These are phyloP conservation scores for Apiotrichum gracile DNA, from an alignment of 1,284 basidiomycete species.

Conservation along the genomic window DNA sequence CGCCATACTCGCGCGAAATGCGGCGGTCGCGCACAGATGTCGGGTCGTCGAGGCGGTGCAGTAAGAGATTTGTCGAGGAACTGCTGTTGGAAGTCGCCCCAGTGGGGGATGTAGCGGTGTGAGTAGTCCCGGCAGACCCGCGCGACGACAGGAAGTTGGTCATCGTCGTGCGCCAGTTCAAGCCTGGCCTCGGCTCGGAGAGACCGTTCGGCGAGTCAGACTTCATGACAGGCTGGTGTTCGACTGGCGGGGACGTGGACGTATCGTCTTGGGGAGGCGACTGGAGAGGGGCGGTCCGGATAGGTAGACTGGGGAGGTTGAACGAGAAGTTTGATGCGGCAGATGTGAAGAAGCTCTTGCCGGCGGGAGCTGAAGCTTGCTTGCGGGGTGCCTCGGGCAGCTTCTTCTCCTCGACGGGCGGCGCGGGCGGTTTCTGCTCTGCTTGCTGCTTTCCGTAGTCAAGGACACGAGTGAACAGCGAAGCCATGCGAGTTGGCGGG, in stretches of 20 bases:
- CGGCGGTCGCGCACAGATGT: conserved; percentile 35
- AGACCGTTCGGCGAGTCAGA: neutral
- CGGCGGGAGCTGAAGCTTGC: neutral
- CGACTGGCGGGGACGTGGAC: neutral
- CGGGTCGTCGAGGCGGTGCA: conserved; percentile 29
- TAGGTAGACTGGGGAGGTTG: conserved; percentile 4
- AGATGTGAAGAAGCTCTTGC: conserved; percentile 9
- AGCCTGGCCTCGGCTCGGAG: neutral
- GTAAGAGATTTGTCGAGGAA: conserved; percentile 11
- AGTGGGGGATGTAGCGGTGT: neutral
- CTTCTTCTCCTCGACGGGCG: neutral
- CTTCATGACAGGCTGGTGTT: neutral
- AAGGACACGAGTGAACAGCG: conserved; percentile 10
- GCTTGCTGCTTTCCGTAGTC: neutral
- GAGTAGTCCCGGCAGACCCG: neutral
- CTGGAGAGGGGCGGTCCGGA: neutral
- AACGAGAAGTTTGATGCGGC: conserved; percentile 10
- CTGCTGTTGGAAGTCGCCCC: too few relatives aligned
- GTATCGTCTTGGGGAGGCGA: neutral
- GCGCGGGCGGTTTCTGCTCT: neutral
- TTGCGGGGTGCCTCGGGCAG: neutral
- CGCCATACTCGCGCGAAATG: conserved; percentile 30
- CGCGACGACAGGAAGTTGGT: conserved; percentile 21
- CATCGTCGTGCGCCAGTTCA: conserved; percentile 33
- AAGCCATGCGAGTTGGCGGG: neutral